phyloP scores from a whole-genome alignment of 495 filamentous ascomycete genomes.

The Chaetomidium leptoderma region DNA sequence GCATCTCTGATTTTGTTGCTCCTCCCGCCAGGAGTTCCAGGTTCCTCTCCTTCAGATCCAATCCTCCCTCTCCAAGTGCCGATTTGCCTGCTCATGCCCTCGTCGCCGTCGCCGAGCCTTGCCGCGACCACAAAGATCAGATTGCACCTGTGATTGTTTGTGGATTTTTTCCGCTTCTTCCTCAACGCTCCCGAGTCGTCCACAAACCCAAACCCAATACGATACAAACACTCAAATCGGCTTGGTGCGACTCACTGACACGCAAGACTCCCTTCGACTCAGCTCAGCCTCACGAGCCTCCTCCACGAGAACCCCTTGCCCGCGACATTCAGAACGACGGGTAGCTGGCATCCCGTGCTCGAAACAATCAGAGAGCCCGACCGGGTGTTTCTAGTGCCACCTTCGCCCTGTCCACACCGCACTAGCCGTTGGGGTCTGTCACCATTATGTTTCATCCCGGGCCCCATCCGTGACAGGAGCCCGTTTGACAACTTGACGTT shows the following conservation, averaged over 20 bases:
- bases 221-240: neutral
- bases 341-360: neutral
- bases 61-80: neutral
- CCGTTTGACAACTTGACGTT: conserved; percentile 4
- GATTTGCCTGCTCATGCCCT: neutral
- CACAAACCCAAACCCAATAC: neutral
- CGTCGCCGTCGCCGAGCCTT: neutral
- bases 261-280: neutral
- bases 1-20: conserved; percentile 19
- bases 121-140: too few relatives aligned
- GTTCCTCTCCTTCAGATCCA: conserved; percentile 5
- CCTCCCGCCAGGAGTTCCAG: conserved; percentile 10
- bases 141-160: too few relatives aligned
- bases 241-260: conserved; percentile 5
- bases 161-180: neutral
- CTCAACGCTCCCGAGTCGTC: neutral
- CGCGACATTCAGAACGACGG: neutral
- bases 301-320: neutral
- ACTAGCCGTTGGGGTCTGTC: conserved; percentile 4
- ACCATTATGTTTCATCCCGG: conserved; percentile 18
- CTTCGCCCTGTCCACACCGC: conserved; percentile 4
- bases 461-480: conserved; percentile 8
- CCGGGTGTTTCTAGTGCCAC: conserved; percentile 6
- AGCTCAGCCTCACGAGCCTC: conserved; percentile 1
- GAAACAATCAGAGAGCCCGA: neutral